These are phyloP conservation scores for Jimgerdemannia flammicorona DNA, from an alignment of 192 early-diverging fungal species.

Conservation along the genomic window DNA sequence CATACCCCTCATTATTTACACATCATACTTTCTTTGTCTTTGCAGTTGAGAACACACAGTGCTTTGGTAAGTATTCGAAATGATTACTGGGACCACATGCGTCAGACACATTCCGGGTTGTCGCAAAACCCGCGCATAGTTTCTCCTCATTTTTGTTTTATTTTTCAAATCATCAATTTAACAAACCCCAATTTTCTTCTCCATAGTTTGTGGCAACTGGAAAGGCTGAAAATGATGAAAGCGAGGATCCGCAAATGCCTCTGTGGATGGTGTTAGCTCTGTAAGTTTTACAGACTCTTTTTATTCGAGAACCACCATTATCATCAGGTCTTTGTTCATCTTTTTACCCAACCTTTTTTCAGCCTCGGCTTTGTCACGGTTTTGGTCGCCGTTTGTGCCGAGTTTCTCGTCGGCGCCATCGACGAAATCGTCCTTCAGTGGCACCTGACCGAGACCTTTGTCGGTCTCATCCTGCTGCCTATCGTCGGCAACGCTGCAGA, in stretches of 20 bases:
- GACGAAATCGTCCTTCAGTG: slow-evolving; percentile 69
- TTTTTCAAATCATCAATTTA: no score
- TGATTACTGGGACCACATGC: no score
- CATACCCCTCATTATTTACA: background rate
- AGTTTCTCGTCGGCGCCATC: slow-evolving; percentile 80
- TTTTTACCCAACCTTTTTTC: background rate
- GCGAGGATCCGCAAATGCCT: background rate
- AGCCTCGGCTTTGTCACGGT: slow-evolving; percentile 64
- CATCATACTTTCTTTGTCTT: background rate
- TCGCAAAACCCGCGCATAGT: no score
- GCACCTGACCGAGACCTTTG: slow-evolving; percentile 76
- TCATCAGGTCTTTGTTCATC: no score
- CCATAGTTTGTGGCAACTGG: no score
- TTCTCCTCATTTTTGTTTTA: no score
- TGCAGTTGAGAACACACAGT: slow-evolving; percentile 68
- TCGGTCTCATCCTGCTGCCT: slow-evolving; percentile 87
- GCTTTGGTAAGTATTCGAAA: slow-evolving; percentile 38
- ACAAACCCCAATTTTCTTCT: no score
- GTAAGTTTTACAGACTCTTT: no score
- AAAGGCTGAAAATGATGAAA: background rate
- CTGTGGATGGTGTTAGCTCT: no score
- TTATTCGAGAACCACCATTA: no score
- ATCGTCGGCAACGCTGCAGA: slow-evolving; percentile 91
- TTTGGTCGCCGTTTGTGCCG: slow-evolving; percentile 75
- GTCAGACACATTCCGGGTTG: no score